Evolutionary conservation across 257 asterid species (phyloP).

Genomic region (Fraxinus anomala): DNA sequence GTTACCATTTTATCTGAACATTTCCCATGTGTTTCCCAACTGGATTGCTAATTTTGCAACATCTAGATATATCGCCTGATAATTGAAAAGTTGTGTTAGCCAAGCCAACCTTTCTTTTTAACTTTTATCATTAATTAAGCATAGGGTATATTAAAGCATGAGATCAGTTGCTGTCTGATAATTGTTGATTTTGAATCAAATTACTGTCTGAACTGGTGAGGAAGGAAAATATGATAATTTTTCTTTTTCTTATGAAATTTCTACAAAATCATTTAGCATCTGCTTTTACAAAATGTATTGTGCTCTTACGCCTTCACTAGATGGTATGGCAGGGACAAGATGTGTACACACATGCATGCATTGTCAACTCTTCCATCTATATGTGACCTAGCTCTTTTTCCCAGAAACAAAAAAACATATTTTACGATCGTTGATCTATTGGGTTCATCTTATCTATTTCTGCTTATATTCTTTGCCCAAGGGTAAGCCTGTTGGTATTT

Average conservation of each 20-base stretch:
- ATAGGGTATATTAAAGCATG: neutral
- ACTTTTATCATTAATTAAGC: neutral
- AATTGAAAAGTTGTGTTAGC: neutral
- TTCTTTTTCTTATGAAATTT: neutral
- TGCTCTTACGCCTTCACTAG: neutral
- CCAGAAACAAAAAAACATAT: neutral
- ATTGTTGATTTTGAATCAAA: neutral
- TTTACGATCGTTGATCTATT: neutral
- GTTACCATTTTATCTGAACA: neutral
- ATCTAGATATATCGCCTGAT: neutral
- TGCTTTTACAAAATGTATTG: neutral
- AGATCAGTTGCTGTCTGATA: neutral
- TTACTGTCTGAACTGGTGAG: neutral
- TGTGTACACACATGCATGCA: neutral
- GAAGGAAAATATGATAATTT: neutral
- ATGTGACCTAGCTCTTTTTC: neutral
- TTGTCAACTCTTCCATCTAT: neutral
- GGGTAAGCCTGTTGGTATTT: neutral
- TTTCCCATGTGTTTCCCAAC: neutral
- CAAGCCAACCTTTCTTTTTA: neutral
- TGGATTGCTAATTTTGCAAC: neutral
- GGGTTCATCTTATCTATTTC: neutral
- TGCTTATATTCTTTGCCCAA: neutral
- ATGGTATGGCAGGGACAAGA: neutral
- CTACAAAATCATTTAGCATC: neutral